Base-by-base conservation (phyloP, 2,329 filamentous ascomycete genomes). In the Microsporum canis region DNA sequence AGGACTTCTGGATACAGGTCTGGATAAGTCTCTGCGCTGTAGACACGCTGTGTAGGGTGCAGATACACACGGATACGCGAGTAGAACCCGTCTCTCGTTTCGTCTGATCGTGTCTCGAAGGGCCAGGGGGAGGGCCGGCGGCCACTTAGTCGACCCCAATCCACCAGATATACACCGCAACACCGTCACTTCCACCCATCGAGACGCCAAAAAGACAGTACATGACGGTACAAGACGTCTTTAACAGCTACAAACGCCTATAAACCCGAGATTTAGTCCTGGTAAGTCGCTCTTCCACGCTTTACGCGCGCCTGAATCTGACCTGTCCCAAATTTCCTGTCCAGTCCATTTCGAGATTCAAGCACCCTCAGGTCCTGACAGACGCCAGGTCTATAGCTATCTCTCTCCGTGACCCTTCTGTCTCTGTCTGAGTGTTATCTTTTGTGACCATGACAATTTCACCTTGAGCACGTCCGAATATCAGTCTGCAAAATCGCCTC, bases 341-440 rank as follows among this genome's bases (percentile, higher is more conserved):
- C 49, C 49, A 53, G 49, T 27, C 49, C 49, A 8, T 31, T 53
- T 53, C 49, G 49, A 53, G 49, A 53, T 53, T 41, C 43, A 47
- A 47, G 43, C 43, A 47, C n/a, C 41, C 41, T 8, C 17, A 5
- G 17, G 10, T 47, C 43, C 49, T 53, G 49, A 53, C 49, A 53
- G 49, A 12, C 27, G 27, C 27, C 31, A 47, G 43, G 17, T 23
- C 17, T 53, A 23, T 27, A 33, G 12, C 49, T 14, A 27, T 12
- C 31, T 34, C 49, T 29, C 47, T 53, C 49, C 12, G 49, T 43
- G 39, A 3, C 39, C 5, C 49, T 6, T 17, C 49, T n/a, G 27
- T 36, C 34, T 36, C 17, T n/a, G 14, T 2, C 17, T n/a, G 39
- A 43, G 39, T n/a, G 10, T n/a, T 8, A 23, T 23, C 17, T 23